Evolutionary conservation across 306 rosid genomes (phyloP), one percentile per base, ranked within the genome.

Genomic region (Glycine soja): DNA sequence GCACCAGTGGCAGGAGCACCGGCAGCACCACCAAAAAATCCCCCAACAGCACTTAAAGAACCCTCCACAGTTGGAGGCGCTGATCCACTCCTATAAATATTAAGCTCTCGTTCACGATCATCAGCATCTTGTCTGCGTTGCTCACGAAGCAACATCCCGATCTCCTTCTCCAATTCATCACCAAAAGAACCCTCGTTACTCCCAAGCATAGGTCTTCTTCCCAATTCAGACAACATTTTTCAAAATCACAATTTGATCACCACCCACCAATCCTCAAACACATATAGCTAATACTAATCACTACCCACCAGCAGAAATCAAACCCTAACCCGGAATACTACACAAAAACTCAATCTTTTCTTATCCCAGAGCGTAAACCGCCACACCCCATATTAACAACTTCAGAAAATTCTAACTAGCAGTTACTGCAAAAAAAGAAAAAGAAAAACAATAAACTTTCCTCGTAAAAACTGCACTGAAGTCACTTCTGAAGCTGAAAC

Each of bases 21-120:
- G 0, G 72, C 79, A 3, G 42, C 77, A 0, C 47, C 70, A 0
- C 77, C 89, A 86, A 91, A 87, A 69, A 94, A 78, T 8, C 97
- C 97, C 50, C 92, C 98, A 11, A 94, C 90, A 0, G 97, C 98
- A 88, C 75, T 94, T 34, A 89, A 59, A 40, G 98, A 94, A 67
- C 98, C 98, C 84, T 94, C 97, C 4, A 94, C 89, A 43, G 97
- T 90, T 42, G 98, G 98, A 61, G 98, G 98, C 13, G 98, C 98
- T 68, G 98, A 94, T 74, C 98, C 98, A 84, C 98, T 93, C 77
- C 98, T 88, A 78, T 72, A 93, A 45, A 93, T 59, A 86, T 89
- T 92, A 36, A 94, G 90, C 64, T 94, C 96, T 1, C 85, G 81
- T 52, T 92, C 97, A 3, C 69, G 94, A 83, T 92, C 95, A 80